Evolutionary conservation across 2,329 filamentous ascomycete genomes (phyloP).

Genomic region (Fusarium pininemorale): DNA sequence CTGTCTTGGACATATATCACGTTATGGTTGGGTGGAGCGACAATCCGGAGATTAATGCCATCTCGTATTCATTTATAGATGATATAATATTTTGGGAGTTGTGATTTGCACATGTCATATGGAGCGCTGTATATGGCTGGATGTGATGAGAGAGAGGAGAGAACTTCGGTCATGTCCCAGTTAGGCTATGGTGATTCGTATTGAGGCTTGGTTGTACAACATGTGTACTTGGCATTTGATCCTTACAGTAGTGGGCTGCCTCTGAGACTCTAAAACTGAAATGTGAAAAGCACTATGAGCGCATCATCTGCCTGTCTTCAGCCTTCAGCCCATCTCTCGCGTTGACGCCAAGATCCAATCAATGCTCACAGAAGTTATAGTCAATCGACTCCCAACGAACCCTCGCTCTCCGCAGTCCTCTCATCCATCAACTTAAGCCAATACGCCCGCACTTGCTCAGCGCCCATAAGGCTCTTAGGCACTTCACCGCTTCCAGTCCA

Average conservation of each 20-base stretch:
- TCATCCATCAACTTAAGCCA: neutral
- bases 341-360: neutral
- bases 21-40: constrained; percentile 8
- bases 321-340: neutral
- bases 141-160: neutral
- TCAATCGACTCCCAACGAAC: neutral
- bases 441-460: neutral
- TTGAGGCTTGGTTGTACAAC: neutral
- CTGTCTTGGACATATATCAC: neutral
- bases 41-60: neutral
- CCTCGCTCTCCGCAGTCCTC: neutral
- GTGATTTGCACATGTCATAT: neutral
- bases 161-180: neutral
- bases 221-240: neutral
- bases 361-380: constrained; percentile 1
- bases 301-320: neutral
- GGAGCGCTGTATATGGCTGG: neutral
- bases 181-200: neutral
- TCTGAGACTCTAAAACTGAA: neutral
- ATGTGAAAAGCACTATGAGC: rapidly evolving
- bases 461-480: neutral
- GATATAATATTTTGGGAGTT: neutral
- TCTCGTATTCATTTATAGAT: constrained; percentile 12
- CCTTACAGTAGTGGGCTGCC: neutral
- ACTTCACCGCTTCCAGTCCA: neutral